Conservation (phyloP, 805 yeast genomes). For the Lipomyces orientalis region DNA sequence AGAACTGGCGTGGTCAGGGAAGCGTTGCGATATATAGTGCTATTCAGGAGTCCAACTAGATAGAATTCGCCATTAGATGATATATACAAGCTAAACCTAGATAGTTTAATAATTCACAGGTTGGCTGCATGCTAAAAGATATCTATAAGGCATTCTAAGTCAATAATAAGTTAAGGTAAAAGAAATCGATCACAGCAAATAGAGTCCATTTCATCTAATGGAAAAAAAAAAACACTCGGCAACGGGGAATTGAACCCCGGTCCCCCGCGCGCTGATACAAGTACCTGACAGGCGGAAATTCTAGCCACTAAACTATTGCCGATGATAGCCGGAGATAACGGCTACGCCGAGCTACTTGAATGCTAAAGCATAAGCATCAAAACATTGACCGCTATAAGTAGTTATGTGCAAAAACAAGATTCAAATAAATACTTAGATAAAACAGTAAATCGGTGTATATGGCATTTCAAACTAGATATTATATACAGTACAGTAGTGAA, state of each 20-base stretch:
- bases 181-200: no score
- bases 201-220: no score
- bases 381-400: neutral
- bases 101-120: no score
- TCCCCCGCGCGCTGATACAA: conserved; percentile 28
- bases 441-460: neutral
- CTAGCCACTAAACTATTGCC: conserved; percentile 47
- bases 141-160: no score
- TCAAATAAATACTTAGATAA: neutral
- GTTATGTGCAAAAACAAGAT: no score
- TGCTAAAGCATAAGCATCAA: neutral
- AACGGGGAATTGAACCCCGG: conserved; percentile 36
- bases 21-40: conserved; percentile 30
- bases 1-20: conserved; percentile 35
- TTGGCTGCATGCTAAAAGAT: no score
- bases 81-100: neutral
- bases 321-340: no score
- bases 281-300: conserved; percentile 44
- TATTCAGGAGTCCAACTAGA: conserved; percentile 29
- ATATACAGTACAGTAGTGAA: no score
- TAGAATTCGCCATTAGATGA: neutral
- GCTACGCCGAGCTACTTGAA: neutral
- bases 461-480: neutral
- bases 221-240: conserved; percentile 23
- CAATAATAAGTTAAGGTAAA: no score